Base-by-base conservation (phyloP, 176 grass and related monocot genomes). In the Dactylis glomerata region DNA sequence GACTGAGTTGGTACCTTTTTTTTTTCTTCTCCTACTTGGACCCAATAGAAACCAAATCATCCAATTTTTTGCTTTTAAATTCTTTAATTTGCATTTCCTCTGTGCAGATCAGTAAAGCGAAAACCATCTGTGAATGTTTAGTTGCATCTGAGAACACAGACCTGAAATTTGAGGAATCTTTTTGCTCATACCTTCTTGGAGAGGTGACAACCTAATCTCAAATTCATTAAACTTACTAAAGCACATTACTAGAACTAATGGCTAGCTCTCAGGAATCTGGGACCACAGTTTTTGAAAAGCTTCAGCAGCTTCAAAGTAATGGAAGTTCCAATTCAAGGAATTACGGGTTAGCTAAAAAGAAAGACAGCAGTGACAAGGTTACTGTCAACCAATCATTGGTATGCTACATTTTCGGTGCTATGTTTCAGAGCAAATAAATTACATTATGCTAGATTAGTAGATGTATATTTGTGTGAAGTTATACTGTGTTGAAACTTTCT, bases 181-280 rank as follows among this genome's bases (percentile, higher is more conserved):
- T 99, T 63, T 99, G 93, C 67, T 89, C 62, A 5, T 94, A 94
- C 86, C 93, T 99, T 89, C 96, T 99, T 59, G 93, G 93, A 68
- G 87, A 99, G 96, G 93, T 99, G 82, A 91, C 65, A 76, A 88
- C 59, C 64, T 56, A 70, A 45, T 81, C 42, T 54, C 41, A 38
- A 38, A 8, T 73, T 51, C 41, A 76, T 30, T 87, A 66, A 51
- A 81, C 54, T 49, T 89, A 73, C 5, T 83, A 44, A 6, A 19
- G 76, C 73, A 73, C 61, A 66, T 87, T 37, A 72, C 57, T 77
- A n/a, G 57, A 7, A 81, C 75, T 86, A 89, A 88, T 26, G 37
- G 9, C 83, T 73, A 65, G 45, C 67, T 76, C 74, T 91, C 91
- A 99, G 96, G 88, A 92, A 86, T 84, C 87, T 75, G 90, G 81